Percentiles rank a stretch among this genome's conserved stretches.
These are phyloP conservation scores for Arthrobotrys entomopaga DNA, from an alignment of 2,329 filamentous ascomycete genomes.

Conservation along the genomic window DNA sequence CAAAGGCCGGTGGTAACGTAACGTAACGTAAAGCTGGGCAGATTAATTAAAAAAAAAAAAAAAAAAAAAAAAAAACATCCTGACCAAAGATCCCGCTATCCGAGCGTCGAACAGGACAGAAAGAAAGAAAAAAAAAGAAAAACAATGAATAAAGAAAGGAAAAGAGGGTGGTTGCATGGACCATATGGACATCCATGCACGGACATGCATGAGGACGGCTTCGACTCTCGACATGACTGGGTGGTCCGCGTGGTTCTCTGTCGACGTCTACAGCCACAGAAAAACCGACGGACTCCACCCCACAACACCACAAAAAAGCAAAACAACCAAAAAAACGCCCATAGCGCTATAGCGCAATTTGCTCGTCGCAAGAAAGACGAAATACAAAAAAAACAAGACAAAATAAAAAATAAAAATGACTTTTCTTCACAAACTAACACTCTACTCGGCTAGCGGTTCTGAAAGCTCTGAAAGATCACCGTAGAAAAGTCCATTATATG, in stretches of 20 bases:
- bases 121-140: too few species aligned
- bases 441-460: slow-evolving; percentile 6
- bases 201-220: slow-evolving; percentile 19
- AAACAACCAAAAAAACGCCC: slow-evolving; percentile 7
- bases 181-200: too few species aligned
- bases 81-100: slow-evolving; percentile 24
- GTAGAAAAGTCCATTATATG: not conserved
- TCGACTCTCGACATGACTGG: slow-evolving; percentile 5
- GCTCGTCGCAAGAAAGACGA: slow-evolving; percentile 21
- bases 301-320: not conserved
- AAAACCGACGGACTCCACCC: slow-evolving; percentile 31
- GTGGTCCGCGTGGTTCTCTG: slow-evolving; percentile 39
- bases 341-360: slow-evolving; percentile 6
- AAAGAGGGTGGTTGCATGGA: slow-evolving; percentile 29
- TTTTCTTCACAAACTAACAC: slow-evolving; percentile 13
- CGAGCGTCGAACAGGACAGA: slow-evolving; percentile 10
- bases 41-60: not conserved
- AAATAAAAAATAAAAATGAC: not conserved
- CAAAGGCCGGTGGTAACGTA: too few species aligned
- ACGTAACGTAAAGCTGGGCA: not conserved
- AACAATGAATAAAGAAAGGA: too few species aligned
- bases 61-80: too few species aligned
- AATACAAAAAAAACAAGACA: too few species aligned
- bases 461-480: not conserved
- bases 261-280: slow-evolving; percentile 45